Percentiles rank a stretch among this genome's conserved stretches.
These are phyloP conservation scores for Verbena officinalis DNA, from an alignment of 257 asterid genomes.

Conservation along the genomic window DNA sequence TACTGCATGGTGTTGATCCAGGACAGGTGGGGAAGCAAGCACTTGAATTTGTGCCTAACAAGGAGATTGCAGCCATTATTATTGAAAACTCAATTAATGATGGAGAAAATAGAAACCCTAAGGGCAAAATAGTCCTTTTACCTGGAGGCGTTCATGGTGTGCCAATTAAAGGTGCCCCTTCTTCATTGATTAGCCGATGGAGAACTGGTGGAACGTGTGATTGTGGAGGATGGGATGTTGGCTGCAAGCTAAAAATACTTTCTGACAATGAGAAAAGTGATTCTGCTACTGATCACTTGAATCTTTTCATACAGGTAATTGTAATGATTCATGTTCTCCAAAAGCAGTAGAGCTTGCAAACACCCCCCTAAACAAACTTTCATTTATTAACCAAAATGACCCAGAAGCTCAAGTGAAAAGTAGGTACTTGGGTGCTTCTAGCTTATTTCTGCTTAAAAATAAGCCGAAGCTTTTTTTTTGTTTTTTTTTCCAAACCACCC, in stretches of 20 bases:
- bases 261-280: constrained; percentile 38
- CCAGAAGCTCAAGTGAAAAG: too few relatives aligned
- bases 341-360: too few relatives aligned
- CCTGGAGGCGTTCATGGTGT: constrained; percentile 77
- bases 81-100: constrained; percentile 34
- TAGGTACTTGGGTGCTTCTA: too few relatives aligned
- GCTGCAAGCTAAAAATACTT: constrained; percentile 86
- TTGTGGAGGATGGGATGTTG: constrained; percentile 99
- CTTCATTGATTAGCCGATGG: constrained; percentile 80
- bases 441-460: too few relatives aligned
- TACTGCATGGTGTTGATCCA: constrained; percentile 55
- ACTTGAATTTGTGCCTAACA: constrained; percentile 47
- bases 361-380: too few relatives aligned
- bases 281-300: constrained; percentile 40
- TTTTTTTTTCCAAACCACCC: too few relatives aligned
- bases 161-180: constrained; percentile 70
- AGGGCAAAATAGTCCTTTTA: constrained; percentile 57
- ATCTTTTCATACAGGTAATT: constrained; percentile 68
- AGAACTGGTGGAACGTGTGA: constrained; percentile 85
- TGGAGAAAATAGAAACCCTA: constrained; percentile 26
- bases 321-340: background rate
- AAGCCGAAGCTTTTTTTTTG: too few relatives aligned
- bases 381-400: too few relatives aligned
- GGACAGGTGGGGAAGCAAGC: constrained; percentile 48
- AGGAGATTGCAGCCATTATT: constrained; percentile 79